Evolutionary conservation across 2,329 filamentous ascomycete species (phyloP), one percentile per base, ranked within the genome.

Genomic region (Claviceps spartinae): DNA sequence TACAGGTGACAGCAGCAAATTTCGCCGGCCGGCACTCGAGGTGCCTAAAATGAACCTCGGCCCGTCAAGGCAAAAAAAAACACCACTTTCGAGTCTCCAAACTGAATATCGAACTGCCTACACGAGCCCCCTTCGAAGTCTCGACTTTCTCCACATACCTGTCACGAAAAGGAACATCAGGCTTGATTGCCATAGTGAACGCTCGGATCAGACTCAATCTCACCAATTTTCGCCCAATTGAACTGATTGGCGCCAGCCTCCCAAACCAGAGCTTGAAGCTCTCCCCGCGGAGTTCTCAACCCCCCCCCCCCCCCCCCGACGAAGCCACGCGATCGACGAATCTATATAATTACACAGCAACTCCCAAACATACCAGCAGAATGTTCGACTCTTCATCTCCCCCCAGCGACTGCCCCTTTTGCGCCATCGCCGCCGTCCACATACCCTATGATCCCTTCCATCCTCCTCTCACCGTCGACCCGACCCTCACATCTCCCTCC

Each of bases 331-430:
- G 41, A 43, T 22, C 6, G 13, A 34, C 30, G 30, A 34, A 34
- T 34, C 7, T n/a, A n/a, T 18, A 42, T 18, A 22, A 42, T 9
- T 16, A 42, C 14, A n/a, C 38, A 18, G 38, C 8, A n/a, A 40
- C n/a, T 16, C 38, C 14, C 38, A 18, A 36, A 44, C 14, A 5
- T 2, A 11, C 18, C 20, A 3, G 20, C 40, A 5, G 11, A 24
- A 51, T 51, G 57, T 72, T 71, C 58, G 69, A 71, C 55, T 2
- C 41, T 56, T 41, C 57, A 1, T 51, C 64, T 26, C 61, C 62
- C 34, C 61, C 62, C 47, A 62, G 63, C 24, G 63, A 41, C 44
- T 85, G 82, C 57, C 78, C 82, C 8, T 85, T 85, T 63, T 85
- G 82, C 71, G 67, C 65, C 55, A 85, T 85, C 59, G 69, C 75